Base-by-base conservation (phyloP, 148 eudicot genomes). In the Chenopodium formosanum region DNA sequence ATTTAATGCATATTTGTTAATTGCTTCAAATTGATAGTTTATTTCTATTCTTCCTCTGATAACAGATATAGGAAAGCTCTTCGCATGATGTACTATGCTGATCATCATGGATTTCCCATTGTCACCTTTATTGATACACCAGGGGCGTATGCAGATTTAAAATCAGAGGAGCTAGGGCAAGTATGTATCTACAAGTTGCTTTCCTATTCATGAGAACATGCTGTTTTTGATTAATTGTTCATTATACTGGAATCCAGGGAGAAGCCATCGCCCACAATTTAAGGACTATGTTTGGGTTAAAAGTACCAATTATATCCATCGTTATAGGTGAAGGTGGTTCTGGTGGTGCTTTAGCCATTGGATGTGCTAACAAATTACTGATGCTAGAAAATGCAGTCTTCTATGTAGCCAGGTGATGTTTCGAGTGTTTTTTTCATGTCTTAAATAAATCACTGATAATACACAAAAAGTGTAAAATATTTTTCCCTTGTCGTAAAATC, bases 251-350 rank as follows among this genome's bases (percentile, higher is more conserved):
- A 40, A 52, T 90, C 85, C 88, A 94, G 97, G 97, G 95, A 76
- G 98, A 94, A 84, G 95, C 97, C 69, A 94, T 94, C 74, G 95
- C 97, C 65, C 91, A 89, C 80, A 92, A 94, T 84, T 89, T 94
- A 72, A 89, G 92, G 86, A 87, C 95, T 70, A 94, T 94, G 97
- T 94, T 94, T 83, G 97, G 97, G 78, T 82, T 94, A 76, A 90
- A 91, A 86, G 95, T 94, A 71, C 95, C 97, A 44, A 86, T 94
- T 80, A 48, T 94, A 66, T 94, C 95, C 78, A 89, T 94, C 80
- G 92, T 94, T n/a, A 92, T 90, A 76, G 97, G 97, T 74, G 97
- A 94, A 91, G 97, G 97, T 76, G 97, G 97, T 50, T 92, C 97
- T 83, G 97, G 97, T 77, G 97, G 97, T 84, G 97, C 95, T 82